A percentile compares a stretch with the other conserved stretches of the same genome.
Conservation (phyloP, 2,329 filamentous ascomycete genomes). For the Penicillium thymicola region DNA sequence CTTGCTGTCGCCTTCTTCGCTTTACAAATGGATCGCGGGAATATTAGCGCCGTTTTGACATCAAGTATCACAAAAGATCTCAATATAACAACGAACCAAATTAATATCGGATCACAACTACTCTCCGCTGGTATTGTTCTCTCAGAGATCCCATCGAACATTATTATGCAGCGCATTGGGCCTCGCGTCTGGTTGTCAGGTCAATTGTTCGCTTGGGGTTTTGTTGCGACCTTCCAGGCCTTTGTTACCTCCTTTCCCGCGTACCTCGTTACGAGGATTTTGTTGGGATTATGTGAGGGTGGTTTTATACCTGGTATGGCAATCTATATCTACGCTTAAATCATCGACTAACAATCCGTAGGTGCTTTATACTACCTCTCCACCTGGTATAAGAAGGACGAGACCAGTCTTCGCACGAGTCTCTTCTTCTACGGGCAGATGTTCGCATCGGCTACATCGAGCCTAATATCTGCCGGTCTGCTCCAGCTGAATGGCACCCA, state of each 20-base stretch:
- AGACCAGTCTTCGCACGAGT: conserved; percentile 53
- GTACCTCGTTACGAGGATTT: conserved; percentile 51
- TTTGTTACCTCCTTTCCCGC: conserved; percentile 49
- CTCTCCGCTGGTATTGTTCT: conserved; percentile 52
- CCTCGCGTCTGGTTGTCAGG: conserved; percentile 54
- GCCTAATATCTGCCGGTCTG: conserved; percentile 39
- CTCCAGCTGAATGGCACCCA: conserved; percentile 51
- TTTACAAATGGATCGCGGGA: conserved; percentile 35
- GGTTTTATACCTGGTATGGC: conserved; percentile 53
- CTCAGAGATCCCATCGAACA: conserved; percentile 50
- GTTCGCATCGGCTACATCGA: conserved; percentile 46
- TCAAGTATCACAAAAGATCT: conserved; percentile 53
- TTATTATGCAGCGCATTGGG: conserved; percentile 53
- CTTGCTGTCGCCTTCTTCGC: conserved; percentile 32
- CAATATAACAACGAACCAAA: conserved; percentile 50
- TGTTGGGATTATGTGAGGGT: conserved; percentile 54
- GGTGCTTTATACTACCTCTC: conserved; percentile 46
- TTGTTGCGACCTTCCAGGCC: conserved; percentile 54
- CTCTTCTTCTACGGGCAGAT: conserved; percentile 58
- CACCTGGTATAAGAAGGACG: conserved; percentile 54
- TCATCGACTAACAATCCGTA: background rate
- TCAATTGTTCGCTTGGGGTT: conserved; percentile 54
- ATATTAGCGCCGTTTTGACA: conserved; percentile 52
- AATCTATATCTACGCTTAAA: too few species aligned
- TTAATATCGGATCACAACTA: conserved; percentile 55